phyloP scores from a whole-genome alignment of 2,329 filamentous ascomycete species.

The Fusarium piperis region DNA sequence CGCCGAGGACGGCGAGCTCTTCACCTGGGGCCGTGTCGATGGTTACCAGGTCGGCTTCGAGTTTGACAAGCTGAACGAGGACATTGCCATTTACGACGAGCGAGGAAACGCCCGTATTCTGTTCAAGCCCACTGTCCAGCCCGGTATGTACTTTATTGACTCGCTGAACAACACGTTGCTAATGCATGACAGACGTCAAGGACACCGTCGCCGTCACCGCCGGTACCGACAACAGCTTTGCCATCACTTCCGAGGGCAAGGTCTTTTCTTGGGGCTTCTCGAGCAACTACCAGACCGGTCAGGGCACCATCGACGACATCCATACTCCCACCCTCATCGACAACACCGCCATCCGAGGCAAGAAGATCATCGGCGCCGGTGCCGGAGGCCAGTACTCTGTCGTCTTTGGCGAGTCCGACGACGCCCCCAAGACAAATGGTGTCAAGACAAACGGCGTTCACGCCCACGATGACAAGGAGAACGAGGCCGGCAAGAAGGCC shows the following conservation, averaged over 20 bases:
- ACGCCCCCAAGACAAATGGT: constrained; percentile 45
- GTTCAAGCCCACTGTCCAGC: constrained; percentile 50
- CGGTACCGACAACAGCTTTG: constrained; percentile 79
- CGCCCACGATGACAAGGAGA: constrained; percentile 25
- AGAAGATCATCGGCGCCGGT: constrained; percentile 80
- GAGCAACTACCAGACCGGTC: constrained; percentile 81
- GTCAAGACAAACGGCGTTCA: constrained; percentile 36
- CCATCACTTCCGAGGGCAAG: constrained; percentile 74
- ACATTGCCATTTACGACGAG: constrained; percentile 70
- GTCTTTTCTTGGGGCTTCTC: constrained; percentile 86
- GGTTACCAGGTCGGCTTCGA: constrained; percentile 65
- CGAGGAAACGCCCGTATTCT: constrained; percentile 73
- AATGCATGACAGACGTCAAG: constrained; percentile 54
- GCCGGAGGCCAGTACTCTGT: constrained; percentile 88
- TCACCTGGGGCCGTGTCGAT: constrained; percentile 69
- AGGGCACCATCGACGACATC: constrained; percentile 81
- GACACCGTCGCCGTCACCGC: constrained; percentile 66
- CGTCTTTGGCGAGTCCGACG: constrained; percentile 58
- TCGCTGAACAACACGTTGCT: neutral
- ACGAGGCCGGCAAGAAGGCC: constrained; percentile 15
- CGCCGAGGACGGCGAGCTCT: constrained; percentile 64
- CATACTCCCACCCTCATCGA: constrained; percentile 81
- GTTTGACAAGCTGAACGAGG: constrained; percentile 57
- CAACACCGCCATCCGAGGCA: constrained; percentile 82
- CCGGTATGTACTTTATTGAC: constrained; percentile 53